Percentiles rank a stretch among this genome's conserved stretches.
These are phyloP conservation scores for Phytophthora rubi DNA, from an alignment of 352 stramenopile species.

Conservation along the genomic window DNA sequence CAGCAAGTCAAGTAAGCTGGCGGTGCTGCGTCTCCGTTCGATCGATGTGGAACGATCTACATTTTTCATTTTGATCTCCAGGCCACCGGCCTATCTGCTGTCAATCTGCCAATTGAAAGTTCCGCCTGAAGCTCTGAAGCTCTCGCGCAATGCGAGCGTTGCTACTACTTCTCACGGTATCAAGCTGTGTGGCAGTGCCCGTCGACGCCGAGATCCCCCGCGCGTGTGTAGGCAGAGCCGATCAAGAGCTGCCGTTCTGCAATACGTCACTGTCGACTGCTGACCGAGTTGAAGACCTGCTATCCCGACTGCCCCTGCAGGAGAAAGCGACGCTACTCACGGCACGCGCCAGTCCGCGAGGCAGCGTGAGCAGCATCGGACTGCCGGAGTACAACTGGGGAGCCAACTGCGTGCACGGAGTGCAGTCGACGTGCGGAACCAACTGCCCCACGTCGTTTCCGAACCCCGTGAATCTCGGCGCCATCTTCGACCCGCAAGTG, in stretches of 20 bases:
- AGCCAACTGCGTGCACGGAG: constrained; percentile 93
- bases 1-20: not conserved
- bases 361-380: constrained; percentile 79
- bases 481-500: constrained; percentile 86
- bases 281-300: constrained; percentile 80
- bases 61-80: constrained; percentile 1
- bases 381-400: constrained; percentile 94
- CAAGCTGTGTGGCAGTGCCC: not conserved
- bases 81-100: not conserved
- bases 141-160: not conserved
- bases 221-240: constrained; percentile 36
- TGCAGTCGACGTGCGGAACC: constrained; percentile 83
- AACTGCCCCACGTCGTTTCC: constrained; percentile 92
- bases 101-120: not conserved
- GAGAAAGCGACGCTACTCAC: constrained; percentile 81
- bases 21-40: not conserved
- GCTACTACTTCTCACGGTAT: not conserved
- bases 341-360: constrained; percentile 67
- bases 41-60: not conserved
- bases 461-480: constrained; percentile 88
- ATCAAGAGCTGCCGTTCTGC: constrained; percentile 32
- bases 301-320: constrained; percentile 64
- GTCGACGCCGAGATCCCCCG: constrained; percentile 39
- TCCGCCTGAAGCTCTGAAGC: not conserved
- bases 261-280: constrained; percentile 61